These are phyloP conservation scores for Aspergillus intermedius DNA, from an alignment of 2,329 filamentous ascomycete genomes.

Conservation along the genomic window DNA sequence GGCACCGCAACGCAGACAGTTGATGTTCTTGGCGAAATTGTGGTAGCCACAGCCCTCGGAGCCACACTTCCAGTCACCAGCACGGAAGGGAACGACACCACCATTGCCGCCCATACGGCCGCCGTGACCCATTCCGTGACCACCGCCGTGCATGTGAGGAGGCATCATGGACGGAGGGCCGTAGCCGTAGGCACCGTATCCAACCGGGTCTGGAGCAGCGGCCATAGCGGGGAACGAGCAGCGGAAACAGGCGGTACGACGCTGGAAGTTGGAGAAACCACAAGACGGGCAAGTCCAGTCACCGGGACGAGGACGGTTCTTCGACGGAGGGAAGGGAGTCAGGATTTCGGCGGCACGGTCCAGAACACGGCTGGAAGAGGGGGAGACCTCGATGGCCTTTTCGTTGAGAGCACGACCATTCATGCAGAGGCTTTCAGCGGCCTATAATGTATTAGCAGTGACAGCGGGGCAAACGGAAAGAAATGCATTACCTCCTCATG, in stretches of 20 bases:
- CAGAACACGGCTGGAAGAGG: constrained; percentile 91
- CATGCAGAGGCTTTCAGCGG: constrained; percentile 97
- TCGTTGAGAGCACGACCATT: constrained; percentile 96
- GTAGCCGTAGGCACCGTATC: constrained; percentile 55
- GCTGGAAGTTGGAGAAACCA: constrained; percentile 98
- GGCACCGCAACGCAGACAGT: constrained; percentile 91
- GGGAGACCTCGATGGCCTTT: constrained; percentile 97
- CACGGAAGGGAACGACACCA: constrained; percentile 90
- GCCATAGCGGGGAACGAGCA: constrained; percentile 97
- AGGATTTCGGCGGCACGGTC: constrained; percentile 94
- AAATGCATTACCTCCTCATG: constrained; percentile 80
- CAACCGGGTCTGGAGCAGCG: constrained; percentile 67
- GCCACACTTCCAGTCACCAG: constrained; percentile 98
- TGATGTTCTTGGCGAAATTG: constrained; percentile 99
- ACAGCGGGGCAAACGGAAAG: constrained; percentile 2
- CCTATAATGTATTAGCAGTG: constrained; percentile 40
- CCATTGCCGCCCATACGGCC: constrained; percentile 65
- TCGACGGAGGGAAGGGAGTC: constrained; percentile 94
- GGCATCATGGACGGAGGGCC: constrained; percentile 73
- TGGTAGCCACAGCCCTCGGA: constrained; percentile 97
- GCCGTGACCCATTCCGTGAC: constrained; percentile 52
- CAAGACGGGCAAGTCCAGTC: constrained; percentile 99
- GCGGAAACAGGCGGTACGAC: constrained; percentile 95
- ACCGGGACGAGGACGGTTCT: constrained; percentile 92
- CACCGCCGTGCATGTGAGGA: constrained; percentile 62